Base-by-base conservation (phyloP, 1,139 yeast genomes). In the Blastobotrys apis region DNA sequence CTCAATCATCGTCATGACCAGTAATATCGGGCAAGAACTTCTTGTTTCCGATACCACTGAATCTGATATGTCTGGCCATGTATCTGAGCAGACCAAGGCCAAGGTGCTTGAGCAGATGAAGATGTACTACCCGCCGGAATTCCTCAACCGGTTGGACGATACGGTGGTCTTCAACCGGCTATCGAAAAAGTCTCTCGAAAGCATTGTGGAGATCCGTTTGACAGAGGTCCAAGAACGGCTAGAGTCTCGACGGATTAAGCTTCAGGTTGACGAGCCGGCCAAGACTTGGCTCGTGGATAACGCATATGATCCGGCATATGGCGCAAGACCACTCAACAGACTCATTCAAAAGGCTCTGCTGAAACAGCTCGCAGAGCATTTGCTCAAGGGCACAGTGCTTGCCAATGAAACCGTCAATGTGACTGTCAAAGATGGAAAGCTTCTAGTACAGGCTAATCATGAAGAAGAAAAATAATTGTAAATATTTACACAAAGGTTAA, bases 1-100 rank as follows among this genome's bases (percentile, higher is more conserved):
- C 64, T 85, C 97, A 1, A 84, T 92, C 47, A 86, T 92, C 56
- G 94, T 92, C n/a, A 85, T 92, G 94, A 92, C 98, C 0, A 86
- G 96, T 3, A 92, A 92, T 62, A 85, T 92, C 58, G 98, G 98
- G 5, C 97, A 92, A 64, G 96, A 90, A 53, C 77, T 84, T 41
- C 72, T 92, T 51, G 68, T 88, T 43, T 71, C 80, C 12, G 95
- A 85, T 48, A 76, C 77, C 2, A 76, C 77, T 41, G 60, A 56
- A 29, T 68, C 70, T 25, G 74, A 71, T 16, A 10, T 23, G 6
- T 57, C 68, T 19, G 81, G 81, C 17, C 65, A 61, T 42, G 77
- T 79, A 23, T 64, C 74, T 30, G 62, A 66, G 3, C 62, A 62
- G 31, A 69, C 83, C 2, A 82, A 81, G 58, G 55, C 60, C 1